Conservation (phyloP, 164 flowering plant genomes). For the Stephania cephalantha region DNA sequence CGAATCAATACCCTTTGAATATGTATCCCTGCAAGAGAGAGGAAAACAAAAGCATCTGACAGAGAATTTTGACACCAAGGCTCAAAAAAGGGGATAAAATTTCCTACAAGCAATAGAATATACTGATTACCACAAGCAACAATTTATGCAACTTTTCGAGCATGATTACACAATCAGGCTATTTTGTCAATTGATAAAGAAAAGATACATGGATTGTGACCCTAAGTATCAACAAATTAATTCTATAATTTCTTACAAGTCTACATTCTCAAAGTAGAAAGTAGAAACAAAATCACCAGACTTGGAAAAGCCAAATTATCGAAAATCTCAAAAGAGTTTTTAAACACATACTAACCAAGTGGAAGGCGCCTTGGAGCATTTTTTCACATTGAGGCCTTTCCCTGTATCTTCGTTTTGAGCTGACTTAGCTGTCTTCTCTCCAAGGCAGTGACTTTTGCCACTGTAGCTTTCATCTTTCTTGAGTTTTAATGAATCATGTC, state of each 20-base stretch:
- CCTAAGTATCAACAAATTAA: not conserved
- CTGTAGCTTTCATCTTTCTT: slow-evolving; percentile 25
- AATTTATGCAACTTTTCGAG: not conserved
- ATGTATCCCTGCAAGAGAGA: slow-evolving; percentile 62
- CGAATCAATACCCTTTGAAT: slow-evolving; percentile 51
- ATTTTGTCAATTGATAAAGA: not conserved
- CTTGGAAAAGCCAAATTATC: not conserved
- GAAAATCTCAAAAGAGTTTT: not conserved
- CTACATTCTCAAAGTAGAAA: not conserved
- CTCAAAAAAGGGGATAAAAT: not conserved
- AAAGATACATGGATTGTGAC: not conserved
- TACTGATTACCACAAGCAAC: not conserved
- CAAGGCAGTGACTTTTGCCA: slow-evolving; percentile 16
- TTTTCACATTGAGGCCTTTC: slow-evolving; percentile 19
- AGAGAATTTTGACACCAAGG: not conserved
- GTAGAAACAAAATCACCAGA: not conserved
- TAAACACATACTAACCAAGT: slow-evolving; percentile 42
- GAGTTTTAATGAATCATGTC: slow-evolving; percentile 24
- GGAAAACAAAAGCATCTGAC: not conserved
- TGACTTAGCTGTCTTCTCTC: slow-evolving; percentile 22
- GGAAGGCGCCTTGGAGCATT: slow-evolving; percentile 44
- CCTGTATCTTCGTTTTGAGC: slow-evolving; percentile 20
- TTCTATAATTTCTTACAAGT: not conserved
- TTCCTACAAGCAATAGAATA: not conserved
- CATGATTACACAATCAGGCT: not conserved